phyloP scores from a whole-genome alignment of 2,329 filamentous ascomycete species.

The Cordyceps javanica region DNA sequence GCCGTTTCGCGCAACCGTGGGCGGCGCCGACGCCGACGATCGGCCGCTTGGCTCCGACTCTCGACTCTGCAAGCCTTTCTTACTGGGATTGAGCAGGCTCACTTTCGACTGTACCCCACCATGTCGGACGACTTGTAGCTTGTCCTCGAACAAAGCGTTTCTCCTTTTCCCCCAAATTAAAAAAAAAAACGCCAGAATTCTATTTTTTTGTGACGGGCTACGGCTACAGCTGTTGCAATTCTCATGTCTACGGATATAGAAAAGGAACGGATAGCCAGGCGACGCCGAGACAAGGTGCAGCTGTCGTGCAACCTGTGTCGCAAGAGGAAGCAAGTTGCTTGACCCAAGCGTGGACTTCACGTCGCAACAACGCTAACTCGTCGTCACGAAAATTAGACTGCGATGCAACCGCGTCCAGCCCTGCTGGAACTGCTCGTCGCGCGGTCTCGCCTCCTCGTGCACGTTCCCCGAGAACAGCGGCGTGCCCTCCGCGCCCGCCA shows the following conservation, averaged over 20 bases:
- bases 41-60: too few relatives aligned
- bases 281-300: slow-evolving; percentile 9
- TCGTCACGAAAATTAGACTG: slow-evolving; percentile 17
- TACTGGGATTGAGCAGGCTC: too few relatives aligned
- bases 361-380: neutral
- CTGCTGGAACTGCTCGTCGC: slow-evolving; percentile 24
- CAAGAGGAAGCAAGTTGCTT: slow-evolving; percentile 1
- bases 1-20: too few relatives aligned
- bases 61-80: too few relatives aligned
- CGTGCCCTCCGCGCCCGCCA: slow-evolving; percentile 3
- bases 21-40: too few relatives aligned
- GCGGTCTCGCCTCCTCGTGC: slow-evolving; percentile 21
- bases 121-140: too few relatives aligned
- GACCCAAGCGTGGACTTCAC: neutral
- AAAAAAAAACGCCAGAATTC: too few relatives aligned
- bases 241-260: slow-evolving; percentile 2
- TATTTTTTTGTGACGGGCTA: too few relatives aligned
- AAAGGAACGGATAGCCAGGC: neutral
- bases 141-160: too few relatives aligned
- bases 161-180: too few relatives aligned
- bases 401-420: slow-evolving; percentile 27
- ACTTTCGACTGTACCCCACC: too few relatives aligned
- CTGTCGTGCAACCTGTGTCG: slow-evolving; percentile 8
- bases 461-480: slow-evolving; percentile 26
- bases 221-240: too few relatives aligned